phyloP scores from a whole-genome alignment of 257 asterid genomes.

The Catharanthus roseus region DNA sequence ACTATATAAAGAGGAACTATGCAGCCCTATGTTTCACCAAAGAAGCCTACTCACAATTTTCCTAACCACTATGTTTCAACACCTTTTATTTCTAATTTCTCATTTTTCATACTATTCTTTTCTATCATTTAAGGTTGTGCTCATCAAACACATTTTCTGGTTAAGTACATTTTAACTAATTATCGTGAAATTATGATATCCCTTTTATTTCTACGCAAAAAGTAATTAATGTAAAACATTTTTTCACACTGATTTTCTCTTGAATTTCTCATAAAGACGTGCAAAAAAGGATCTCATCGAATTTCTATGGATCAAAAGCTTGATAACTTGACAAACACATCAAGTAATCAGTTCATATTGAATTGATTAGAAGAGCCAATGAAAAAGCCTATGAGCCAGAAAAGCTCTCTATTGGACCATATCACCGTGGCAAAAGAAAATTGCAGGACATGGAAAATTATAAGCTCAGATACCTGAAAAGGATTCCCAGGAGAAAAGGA shows the following conservation, averaged over 20 bases:
- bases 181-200: too few relatives aligned
- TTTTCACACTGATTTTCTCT: too few relatives aligned
- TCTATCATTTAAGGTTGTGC: too few relatives aligned
- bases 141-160: too few relatives aligned
- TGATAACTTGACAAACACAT: not conserved
- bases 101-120: not conserved
- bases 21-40: too few relatives aligned
- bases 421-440: not conserved
- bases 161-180: too few relatives aligned
- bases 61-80: too few relatives aligned
- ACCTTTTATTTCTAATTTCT: too few relatives aligned
- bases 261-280: not conserved
- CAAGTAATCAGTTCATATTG: not conserved
- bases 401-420: not conserved
- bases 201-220: too few relatives aligned
- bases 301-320: not conserved
- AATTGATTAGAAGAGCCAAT: not conserved
- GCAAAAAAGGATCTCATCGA: not conserved
- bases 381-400: not conserved
- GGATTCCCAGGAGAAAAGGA: not conserved
- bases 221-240: too few relatives aligned
- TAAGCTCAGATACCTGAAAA: not conserved
- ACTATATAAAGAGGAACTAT: too few relatives aligned
- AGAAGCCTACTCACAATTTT: too few relatives aligned
- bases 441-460: not conserved